A percentile compares a stretch with the other conserved stretches of the same genome.
Evolutionary conservation across 2,329 filamentous ascomycete species (phyloP).

Genomic region (Aspergillus felis): DNA sequence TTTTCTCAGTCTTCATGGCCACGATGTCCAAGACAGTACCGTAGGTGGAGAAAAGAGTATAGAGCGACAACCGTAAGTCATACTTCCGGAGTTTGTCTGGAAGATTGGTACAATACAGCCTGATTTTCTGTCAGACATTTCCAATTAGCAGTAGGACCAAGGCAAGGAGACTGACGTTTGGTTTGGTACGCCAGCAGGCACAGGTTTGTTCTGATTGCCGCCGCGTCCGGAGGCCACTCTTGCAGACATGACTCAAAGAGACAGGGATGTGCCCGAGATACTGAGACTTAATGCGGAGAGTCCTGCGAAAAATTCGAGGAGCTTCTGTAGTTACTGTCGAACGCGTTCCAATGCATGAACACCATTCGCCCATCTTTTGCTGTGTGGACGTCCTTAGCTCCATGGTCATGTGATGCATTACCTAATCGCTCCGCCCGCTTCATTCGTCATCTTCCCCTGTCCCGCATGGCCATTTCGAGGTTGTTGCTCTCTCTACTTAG

Average conservation of each 20-base stretch:
- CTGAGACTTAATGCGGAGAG: background rate
- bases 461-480: background rate
- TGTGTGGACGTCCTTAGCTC: background rate
- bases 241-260: constrained; percentile 30
- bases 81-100: constrained; percentile 86
- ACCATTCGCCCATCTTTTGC: background rate
- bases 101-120: constrained; percentile 85
- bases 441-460: constrained; percentile 11
- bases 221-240: constrained; percentile 39
- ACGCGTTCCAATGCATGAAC: background rate
- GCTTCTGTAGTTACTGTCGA: background rate
- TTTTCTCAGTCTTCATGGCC: constrained; percentile 80
- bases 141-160: constrained; percentile 1
- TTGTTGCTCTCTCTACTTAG: constrained; percentile 4
- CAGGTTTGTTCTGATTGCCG: constrained; percentile 34
- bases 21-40: constrained; percentile 90
- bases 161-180: constrained; percentile 60
- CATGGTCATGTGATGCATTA: constrained; percentile 19
- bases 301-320: background rate
- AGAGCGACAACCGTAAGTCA: constrained; percentile 80
- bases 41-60: constrained; percentile 91
- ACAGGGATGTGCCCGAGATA: background rate
- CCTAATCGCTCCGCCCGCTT: constrained; percentile 16
- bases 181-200: constrained; percentile 60
- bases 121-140: constrained; percentile 38